Evolutionary conservation across 805 yeast species (phyloP).

Genomic region (Kazachstania taianensis): DNA sequence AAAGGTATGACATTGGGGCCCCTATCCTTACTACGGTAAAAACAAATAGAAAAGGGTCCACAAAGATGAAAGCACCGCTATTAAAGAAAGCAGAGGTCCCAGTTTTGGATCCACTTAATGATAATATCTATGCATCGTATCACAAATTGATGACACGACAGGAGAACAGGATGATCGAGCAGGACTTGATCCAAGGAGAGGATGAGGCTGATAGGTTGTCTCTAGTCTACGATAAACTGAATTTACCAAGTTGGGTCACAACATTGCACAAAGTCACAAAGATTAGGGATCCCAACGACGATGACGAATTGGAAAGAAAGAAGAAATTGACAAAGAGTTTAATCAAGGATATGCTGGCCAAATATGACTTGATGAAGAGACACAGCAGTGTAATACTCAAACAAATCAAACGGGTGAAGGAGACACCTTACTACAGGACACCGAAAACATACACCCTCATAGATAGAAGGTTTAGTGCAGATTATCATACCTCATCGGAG

Average conservation of each 20-base stretch:
- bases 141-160: conserved; percentile 55
- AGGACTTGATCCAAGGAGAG: conserved; percentile 34
- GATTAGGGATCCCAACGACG: conserved; percentile 39
- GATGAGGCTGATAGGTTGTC: conserved; percentile 45
- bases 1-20: too few relatives aligned
- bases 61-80: too few relatives aligned
- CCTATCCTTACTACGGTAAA: too few relatives aligned
- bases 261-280: conserved; percentile 39
- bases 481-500: conserved; percentile 25
- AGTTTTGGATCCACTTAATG: conserved; percentile 39
- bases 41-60: too few relatives aligned
- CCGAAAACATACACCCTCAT: conserved; percentile 14
- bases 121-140: conserved; percentile 33
- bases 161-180: conserved; percentile 55
- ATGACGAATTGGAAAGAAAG: conserved; percentile 42
- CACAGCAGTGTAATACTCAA: conserved; percentile 7
- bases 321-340: conserved; percentile 43
- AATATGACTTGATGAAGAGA: conserved; percentile 20
- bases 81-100: not conserved
- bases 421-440: too few relatives aligned
- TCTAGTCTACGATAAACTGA: conserved; percentile 35
- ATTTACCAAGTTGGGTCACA: conserved; percentile 38
- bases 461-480: conserved; percentile 14
- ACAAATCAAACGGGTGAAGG: conserved; percentile 13
- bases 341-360: conserved; percentile 27